Conservation (phyloP, 2,329 filamentous ascomycete genomes). For the Diaporthe sp. region DNA sequence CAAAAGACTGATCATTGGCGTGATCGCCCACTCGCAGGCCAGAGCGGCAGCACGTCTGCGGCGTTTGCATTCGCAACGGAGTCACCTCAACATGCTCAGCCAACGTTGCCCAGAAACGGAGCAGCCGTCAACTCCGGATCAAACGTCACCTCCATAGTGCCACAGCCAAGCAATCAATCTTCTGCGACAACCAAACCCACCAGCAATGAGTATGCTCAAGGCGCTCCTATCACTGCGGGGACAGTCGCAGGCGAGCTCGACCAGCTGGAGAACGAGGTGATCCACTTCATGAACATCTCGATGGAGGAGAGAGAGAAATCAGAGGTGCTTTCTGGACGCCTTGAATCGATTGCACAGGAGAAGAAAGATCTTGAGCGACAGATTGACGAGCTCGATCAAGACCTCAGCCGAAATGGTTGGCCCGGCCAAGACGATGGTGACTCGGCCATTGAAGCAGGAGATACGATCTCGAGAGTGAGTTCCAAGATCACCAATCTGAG, state of each 20-base stretch:
- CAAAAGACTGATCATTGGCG: background rate
- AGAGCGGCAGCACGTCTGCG: background rate
- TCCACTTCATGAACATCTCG: conserved; percentile 22
- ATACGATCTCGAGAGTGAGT: background rate
- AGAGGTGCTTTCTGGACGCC: background rate
- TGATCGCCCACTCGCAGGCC: background rate
- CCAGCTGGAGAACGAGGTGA: conserved; percentile 18
- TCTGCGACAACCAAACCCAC: too few species aligned
- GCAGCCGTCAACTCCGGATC: too few species aligned
- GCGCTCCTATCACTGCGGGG: background rate
- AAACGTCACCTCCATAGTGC: too few species aligned
- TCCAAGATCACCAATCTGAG: background rate
- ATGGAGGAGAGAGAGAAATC: conserved; percentile 9
- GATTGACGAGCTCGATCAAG: background rate
- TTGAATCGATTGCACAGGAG: background rate
- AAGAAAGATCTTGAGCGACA: conserved; percentile 6
- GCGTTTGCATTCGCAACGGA: background rate
- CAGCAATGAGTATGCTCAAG: background rate
- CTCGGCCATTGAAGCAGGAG: background rate
- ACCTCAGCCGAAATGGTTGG: background rate
- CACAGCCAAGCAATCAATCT: too few species aligned
- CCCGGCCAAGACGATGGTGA: background rate
- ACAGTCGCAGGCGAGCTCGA: background rate
- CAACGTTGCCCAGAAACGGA: background rate
- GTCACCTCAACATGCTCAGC: background rate